Percentiles rank a stretch among this genome's conserved stretches.
Conservation (phyloP, 768 basidiomycete species). For the Naganishia kalamii region DNA sequence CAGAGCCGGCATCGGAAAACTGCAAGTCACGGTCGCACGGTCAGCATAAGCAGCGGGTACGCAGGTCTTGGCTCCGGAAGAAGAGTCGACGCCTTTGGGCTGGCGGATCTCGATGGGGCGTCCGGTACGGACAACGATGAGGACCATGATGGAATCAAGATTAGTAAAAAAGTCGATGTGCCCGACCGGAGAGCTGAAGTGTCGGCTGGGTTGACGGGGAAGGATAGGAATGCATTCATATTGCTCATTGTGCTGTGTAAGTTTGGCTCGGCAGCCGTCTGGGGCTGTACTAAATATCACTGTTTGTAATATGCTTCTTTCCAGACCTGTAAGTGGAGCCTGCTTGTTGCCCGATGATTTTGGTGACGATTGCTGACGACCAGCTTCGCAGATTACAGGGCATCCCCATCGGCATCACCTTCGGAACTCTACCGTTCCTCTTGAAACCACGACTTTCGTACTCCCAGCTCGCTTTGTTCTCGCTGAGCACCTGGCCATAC, state of each 20-base stretch:
- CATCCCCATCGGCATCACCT: conserved; percentile 85
- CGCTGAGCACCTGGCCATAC: conserved; percentile 70
- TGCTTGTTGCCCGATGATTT: not conserved
- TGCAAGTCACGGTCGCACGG: conserved; percentile 1
- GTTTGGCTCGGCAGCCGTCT: conserved; percentile 43
- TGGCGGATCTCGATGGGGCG: not conserved
- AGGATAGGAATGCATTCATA: conserved; percentile 74
- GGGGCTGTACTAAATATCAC: not conserved
- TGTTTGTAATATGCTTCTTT: not conserved
- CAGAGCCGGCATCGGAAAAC: conserved; percentile 8
- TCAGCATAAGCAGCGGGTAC: conserved; percentile 9
- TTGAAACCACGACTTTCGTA: conserved; percentile 92
- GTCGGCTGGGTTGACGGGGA: conserved; percentile 22
- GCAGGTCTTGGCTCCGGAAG: conserved; percentile 9
- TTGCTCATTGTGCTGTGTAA: conserved; percentile 79
- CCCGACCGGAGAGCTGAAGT: conserved; percentile 6
- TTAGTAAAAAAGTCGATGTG: conserved; percentile 2
- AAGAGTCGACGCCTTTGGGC: not conserved
- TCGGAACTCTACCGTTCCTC: conserved; percentile 94
- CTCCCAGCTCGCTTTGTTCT: conserved; percentile 90
- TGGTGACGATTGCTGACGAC: too few relatives aligned
- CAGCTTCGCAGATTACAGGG: conserved; percentile 59
- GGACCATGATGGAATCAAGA: not conserved
- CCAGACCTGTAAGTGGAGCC: conserved; percentile 20
- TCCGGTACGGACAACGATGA: not conserved